Evolutionary conservation across 2,329 filamentous ascomycete species (phyloP).

Genomic region (Alternaria sp.): DNA sequence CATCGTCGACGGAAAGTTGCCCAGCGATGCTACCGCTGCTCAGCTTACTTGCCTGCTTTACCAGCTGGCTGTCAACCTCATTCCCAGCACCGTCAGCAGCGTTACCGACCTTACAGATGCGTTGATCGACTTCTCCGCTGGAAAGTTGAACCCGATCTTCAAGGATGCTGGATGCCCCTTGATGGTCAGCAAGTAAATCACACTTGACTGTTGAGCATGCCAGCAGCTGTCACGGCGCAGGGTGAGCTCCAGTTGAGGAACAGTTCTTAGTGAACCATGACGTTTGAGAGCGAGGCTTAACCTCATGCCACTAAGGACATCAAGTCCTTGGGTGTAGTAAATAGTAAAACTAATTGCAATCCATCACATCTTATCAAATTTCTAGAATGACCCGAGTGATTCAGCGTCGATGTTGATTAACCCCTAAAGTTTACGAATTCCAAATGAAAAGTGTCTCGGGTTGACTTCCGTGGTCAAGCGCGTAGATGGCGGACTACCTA

Average conservation of each 20-base stretch:
- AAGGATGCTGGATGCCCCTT: slow-evolving; percentile 51
- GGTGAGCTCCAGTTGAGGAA: neutral
- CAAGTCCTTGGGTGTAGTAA: neutral
- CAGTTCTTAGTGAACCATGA: neutral
- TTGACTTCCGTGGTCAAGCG: neutral
- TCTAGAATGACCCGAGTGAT: no score
- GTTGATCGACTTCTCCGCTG: slow-evolving; percentile 20
- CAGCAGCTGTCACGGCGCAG: neutral
- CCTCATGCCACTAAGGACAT: neutral
- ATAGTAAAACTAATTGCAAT: neutral
- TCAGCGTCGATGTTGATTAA: neutral
- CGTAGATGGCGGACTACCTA: neutral
- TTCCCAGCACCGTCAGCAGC: slow-evolving; percentile 40
- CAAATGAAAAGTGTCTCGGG: neutral
- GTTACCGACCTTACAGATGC: slow-evolving; percentile 17
- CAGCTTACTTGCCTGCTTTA: slow-evolving; percentile 53
- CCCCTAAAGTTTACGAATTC: neutral
- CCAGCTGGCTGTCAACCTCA: slow-evolving; percentile 47
- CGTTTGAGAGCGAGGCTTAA: neutral
- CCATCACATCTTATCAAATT: neutral
- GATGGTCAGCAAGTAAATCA: neutral
- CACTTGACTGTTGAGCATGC: neutral
- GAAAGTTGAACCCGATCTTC: slow-evolving; percentile 33
- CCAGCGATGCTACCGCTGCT: slow-evolving; percentile 26
- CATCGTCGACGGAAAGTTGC: slow-evolving; percentile 50